These are phyloP conservation scores for Metschnikowia colocasiae DNA, from an alignment of 805 yeast genomes.

Conservation along the genomic window DNA sequence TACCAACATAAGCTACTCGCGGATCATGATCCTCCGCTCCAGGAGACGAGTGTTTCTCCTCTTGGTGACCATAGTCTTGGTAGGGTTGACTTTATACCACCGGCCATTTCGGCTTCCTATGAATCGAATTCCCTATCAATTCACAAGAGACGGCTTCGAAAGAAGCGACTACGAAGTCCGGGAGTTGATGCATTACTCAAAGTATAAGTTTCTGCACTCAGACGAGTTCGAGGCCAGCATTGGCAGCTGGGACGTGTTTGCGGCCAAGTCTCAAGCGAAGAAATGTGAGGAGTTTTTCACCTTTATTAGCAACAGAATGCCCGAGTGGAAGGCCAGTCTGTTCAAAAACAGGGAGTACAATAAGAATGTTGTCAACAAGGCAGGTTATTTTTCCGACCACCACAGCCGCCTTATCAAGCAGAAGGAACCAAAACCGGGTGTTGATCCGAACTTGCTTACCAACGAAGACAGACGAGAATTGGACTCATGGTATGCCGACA, in stretches of 20 bases:
- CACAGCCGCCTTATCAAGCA: slow-evolving; percentile 4
- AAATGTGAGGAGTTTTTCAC: slow-evolving; percentile 13
- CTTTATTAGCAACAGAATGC: slow-evolving; percentile 9
- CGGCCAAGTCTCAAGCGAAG: slow-evolving; percentile 6
- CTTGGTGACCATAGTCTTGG: slow-evolving; percentile 5
- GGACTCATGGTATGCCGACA: slow-evolving; percentile 1
- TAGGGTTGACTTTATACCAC: slow-evolving; percentile 6
- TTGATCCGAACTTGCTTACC: slow-evolving; percentile 5
- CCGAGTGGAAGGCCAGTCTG: slow-evolving; percentile 12
- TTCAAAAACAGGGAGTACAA: slow-evolving; percentile 9
- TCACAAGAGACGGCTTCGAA: slow-evolving; percentile 4
- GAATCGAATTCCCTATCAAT: neutral
- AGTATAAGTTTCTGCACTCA: slow-evolving; percentile 12
- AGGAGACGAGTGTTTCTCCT: slow-evolving; percentile 6
- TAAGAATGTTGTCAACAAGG: slow-evolving; percentile 13
- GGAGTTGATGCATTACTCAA: slow-evolving; percentile 12
- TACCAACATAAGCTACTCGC: neutral
- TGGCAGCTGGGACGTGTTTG: slow-evolving; percentile 14
- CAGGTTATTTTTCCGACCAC: slow-evolving; percentile 4
- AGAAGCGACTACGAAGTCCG: slow-evolving; percentile 8
- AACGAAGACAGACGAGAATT: slow-evolving; percentile 3
- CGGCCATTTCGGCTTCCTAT: neutral
- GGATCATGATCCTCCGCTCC: neutral
- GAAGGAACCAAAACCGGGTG: neutral
- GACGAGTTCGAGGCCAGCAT: slow-evolving; percentile 8